A percentile compares a stretch with the other conserved stretches of the same genome.
phyloP scores from a whole-genome alignment of 2,329 filamentous ascomycete genomes.

The Cordyceps militaris region DNA sequence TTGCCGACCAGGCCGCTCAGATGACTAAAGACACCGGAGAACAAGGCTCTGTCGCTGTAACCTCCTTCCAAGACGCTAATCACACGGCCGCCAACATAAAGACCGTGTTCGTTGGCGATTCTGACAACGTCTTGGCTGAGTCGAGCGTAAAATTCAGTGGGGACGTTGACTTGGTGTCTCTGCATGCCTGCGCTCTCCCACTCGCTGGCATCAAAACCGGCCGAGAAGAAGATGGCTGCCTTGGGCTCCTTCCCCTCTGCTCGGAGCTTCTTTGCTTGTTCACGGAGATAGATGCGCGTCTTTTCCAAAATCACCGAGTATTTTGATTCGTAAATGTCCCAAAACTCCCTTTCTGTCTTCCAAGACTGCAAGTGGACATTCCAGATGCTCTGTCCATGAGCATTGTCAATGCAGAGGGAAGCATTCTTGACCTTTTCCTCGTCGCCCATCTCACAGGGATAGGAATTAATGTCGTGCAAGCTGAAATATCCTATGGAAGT shows the following conservation, averaged over 20 bases:
- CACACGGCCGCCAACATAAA: slow-evolving; percentile 72
- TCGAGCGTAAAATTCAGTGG: slow-evolving; percentile 90
- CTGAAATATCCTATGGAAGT: slow-evolving; percentile 92
- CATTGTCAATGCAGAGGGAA: slow-evolving; percentile 88
- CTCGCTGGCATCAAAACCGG: slow-evolving; percentile 94
- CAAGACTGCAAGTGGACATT: slow-evolving; percentile 90
- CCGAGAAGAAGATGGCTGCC: slow-evolving; percentile 88
- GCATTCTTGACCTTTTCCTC: slow-evolving; percentile 89
- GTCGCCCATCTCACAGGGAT: slow-evolving; percentile 91
- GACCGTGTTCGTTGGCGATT: slow-evolving; percentile 71
- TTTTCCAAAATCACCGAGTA: slow-evolving; percentile 77
- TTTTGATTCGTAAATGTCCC: slow-evolving; percentile 73
- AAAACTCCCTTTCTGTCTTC: slow-evolving; percentile 79
- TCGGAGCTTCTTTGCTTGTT: slow-evolving; percentile 60
- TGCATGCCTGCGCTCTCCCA: slow-evolving; percentile 93
- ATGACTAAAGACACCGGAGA: slow-evolving; percentile 84
- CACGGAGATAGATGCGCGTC: slow-evolving; percentile 66
- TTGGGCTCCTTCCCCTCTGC: slow-evolving; percentile 58
- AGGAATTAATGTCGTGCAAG: slow-evolving; percentile 96
- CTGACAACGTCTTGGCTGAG: slow-evolving; percentile 80
- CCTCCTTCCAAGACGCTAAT: slow-evolving; percentile 94
- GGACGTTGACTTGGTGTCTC: slow-evolving; percentile 89
- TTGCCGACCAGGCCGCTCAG: slow-evolving; percentile 69
- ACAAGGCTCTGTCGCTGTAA: slow-evolving; percentile 87
- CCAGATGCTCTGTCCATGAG: slow-evolving; percentile 91